Percentiles rank a stretch among this genome's conserved stretches.
Evolutionary conservation across 2,329 filamentous ascomycete genomes (phyloP).

Genomic region (Lachnellula cervina): DNA sequence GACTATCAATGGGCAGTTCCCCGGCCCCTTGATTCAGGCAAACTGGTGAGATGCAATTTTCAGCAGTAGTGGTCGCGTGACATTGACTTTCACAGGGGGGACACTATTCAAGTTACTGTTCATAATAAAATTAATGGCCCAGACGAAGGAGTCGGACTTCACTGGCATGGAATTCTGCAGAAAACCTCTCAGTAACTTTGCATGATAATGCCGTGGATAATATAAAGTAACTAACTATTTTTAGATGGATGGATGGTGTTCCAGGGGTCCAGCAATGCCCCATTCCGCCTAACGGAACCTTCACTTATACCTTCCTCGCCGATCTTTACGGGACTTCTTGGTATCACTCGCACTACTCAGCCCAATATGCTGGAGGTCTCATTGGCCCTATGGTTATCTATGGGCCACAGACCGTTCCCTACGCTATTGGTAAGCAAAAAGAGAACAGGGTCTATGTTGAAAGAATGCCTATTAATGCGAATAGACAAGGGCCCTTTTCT

Average conservation of each 20-base stretch:
- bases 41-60: conserved; percentile 24
- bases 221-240: conserved; percentile 18
- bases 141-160: conserved; percentile 32
- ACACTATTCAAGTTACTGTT: conserved; percentile 56
- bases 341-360: conserved; percentile 56
- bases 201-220: background rate
- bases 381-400: conserved; percentile 58
- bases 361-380: conserved; percentile 48
- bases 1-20: conserved; percentile 32
- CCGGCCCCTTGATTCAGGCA: conserved; percentile 33
- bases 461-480: conserved; percentile 26
- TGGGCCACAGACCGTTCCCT: conserved; percentile 51
- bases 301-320: conserved; percentile 25
- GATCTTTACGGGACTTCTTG: conserved; percentile 44
- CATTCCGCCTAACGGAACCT: conserved; percentile 43
- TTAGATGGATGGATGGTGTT: conserved; percentile 36
- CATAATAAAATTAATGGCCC: conserved; percentile 57
- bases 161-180: conserved; percentile 48
- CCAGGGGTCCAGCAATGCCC: conserved; percentile 57
- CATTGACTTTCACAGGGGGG: conserved; percentile 20
- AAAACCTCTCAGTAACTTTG: conserved; percentile 17
- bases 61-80: background rate
- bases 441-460: background rate
- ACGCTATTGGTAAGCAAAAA: conserved; percentile 44
- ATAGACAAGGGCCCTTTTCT: conserved; percentile 48